Conservation (phyloP, 2,329 filamentous ascomycete species). For the Microsporum audouinii region DNA sequence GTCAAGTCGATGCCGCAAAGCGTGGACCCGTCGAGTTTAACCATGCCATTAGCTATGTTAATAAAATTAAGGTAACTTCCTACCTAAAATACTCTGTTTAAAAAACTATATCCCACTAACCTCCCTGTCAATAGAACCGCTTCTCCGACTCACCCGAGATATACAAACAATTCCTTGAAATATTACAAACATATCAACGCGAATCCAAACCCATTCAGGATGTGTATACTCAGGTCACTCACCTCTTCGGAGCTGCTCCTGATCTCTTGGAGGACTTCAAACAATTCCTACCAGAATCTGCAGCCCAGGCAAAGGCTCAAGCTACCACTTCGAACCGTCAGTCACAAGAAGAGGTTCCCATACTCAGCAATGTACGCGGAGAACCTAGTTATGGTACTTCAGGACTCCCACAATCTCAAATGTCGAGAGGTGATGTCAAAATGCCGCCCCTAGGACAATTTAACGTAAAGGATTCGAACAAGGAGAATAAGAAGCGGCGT, state of each 20-base stretch:
- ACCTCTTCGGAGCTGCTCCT: constrained; percentile 81
- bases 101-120: not conserved
- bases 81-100: not conserved
- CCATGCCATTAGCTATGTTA: constrained; percentile 97
- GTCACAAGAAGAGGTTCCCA: constrained; percentile 57
- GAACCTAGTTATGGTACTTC: constrained; percentile 37
- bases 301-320: constrained; percentile 54
- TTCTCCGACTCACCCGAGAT: constrained; percentile 96
- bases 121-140: constrained; percentile 55
- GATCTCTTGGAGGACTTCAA: constrained; percentile 97
- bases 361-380: constrained; percentile 51
- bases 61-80: constrained; percentile 88
- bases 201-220: constrained; percentile 98
- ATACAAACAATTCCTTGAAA: constrained; percentile 98
- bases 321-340: constrained; percentile 47
- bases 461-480: constrained; percentile 68
- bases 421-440: constrained; percentile 46
- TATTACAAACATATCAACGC: constrained; percentile 92
- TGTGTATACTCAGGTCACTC: constrained; percentile 93
- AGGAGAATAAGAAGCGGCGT: constrained; percentile 82
- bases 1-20: constrained; percentile 56
- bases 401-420: constrained; percentile 38
- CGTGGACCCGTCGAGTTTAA: constrained; percentile 96
- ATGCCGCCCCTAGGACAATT: constrained; percentile 95
- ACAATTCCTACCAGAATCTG: constrained; percentile 90